These are phyloP conservation scores for Metschnikowia proteae DNA, from an alignment of 805 yeast species.

Conservation along the genomic window DNA sequence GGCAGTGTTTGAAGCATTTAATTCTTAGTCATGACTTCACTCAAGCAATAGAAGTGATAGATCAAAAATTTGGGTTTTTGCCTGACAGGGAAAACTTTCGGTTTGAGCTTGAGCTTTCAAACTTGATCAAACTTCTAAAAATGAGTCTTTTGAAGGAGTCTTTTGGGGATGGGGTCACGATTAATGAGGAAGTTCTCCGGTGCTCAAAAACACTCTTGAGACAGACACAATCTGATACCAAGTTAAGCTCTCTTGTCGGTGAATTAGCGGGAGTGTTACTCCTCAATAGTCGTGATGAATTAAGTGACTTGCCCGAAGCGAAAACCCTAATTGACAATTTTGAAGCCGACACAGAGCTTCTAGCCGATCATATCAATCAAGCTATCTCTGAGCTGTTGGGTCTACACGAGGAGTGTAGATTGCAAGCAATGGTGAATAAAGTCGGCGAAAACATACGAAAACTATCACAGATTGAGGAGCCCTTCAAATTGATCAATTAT, in stretches of 20 bases:
- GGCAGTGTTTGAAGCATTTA: conserved; percentile 6
- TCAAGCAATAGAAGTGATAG: conserved; percentile 8
- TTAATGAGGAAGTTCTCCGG: conserved; percentile 11
- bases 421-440: conserved; percentile 30
- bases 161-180: conserved; percentile 19
- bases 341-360: conserved; percentile 19
- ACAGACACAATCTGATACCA: background rate
- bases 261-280: conserved; percentile 14
- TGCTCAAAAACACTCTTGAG: background rate
- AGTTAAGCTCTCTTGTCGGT: background rate
- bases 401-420: conserved; percentile 24
- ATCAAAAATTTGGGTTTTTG: conserved; percentile 4
- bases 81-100: conserved; percentile 11
- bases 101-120: conserved; percentile 26
- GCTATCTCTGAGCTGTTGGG: conserved; percentile 24
- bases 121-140: conserved; percentile 24
- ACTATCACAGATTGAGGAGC: conserved; percentile 30
- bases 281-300: conserved; percentile 3
- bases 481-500: conserved; percentile 35
- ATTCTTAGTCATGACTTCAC: conserved; percentile 7
- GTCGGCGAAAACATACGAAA: conserved; percentile 29
- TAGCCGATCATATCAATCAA: conserved; percentile 23
- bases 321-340: conserved; percentile 19
- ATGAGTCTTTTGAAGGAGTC: conserved; percentile 19
- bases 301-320: conserved; percentile 10